Percentiles rank a stretch among this genome's conserved stretches.
Evolutionary conservation across 2,329 filamentous ascomycete genomes (phyloP).

Genomic region (Clarireedia monteithiana): DNA sequence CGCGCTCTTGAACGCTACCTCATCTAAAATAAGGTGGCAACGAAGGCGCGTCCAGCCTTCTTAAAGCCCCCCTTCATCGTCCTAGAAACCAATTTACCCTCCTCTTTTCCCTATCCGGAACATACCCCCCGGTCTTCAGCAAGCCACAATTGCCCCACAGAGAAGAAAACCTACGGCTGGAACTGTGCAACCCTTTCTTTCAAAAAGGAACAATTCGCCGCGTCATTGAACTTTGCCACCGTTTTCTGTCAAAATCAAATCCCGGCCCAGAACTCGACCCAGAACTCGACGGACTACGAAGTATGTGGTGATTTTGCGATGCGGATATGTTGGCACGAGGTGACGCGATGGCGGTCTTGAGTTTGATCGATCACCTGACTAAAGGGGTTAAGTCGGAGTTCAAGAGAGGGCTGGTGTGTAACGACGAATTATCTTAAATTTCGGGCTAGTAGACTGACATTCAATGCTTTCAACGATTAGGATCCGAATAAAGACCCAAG

Average conservation of each 20-base stretch:
- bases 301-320: neutral
- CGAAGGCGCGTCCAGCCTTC: no score
- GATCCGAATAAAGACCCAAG: conserved; percentile 30
- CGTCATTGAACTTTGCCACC: neutral
- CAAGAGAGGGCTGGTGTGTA: conserved; percentile 3
- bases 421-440: neutral
- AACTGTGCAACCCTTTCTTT: neutral
- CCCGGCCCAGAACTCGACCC: neutral
- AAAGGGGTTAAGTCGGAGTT: conserved; percentile 3
- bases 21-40: no score
- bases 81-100: neutral
- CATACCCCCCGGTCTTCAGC: conserved; percentile 5
- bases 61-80: no score
- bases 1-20: no score
- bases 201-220: neutral
- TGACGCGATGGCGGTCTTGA: neutral
- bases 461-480: conserved; percentile 5
- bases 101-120: conserved; percentile 5
- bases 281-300: neutral
- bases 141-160: neutral
- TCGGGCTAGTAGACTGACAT: neutral
- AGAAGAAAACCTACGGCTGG: conserved; percentile 1
- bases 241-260: neutral
- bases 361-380: neutral
- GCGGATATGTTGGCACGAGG: neutral